These are phyloP conservation scores for Phytophthora ohioensis DNA, from an alignment of 352 stramenopile genomes.

Conservation along the genomic window DNA sequence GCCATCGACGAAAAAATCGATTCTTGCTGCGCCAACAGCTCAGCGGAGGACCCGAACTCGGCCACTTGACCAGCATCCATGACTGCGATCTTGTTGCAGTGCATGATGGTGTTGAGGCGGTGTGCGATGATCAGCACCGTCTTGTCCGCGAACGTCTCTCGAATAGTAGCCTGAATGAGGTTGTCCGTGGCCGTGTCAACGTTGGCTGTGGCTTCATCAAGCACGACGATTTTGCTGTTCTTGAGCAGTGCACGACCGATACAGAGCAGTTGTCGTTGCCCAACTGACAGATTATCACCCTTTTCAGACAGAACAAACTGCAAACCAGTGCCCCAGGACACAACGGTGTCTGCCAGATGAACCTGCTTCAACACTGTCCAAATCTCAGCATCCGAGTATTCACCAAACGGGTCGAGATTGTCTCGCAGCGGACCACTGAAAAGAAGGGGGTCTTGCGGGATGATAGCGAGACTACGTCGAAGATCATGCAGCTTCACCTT, in stretches of 20 bases:
- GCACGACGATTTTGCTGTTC: conserved; percentile 88
- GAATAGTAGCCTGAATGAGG: conserved; percentile 83
- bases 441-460: conserved; percentile 77
- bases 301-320: conserved; percentile 89
- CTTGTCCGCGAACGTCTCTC: conserved; percentile 72
- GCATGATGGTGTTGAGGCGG: conserved; percentile 88
- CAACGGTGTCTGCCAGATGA: conserved; percentile 37
- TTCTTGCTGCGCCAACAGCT: conserved; percentile 57
- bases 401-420: conserved; percentile 91
- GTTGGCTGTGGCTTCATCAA: conserved; percentile 94
- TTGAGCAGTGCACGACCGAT: conserved; percentile 93
- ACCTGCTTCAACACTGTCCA: conserved; percentile 60
- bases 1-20: conserved; percentile 48
- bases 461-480: conserved; percentile 53
- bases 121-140: conserved; percentile 97
- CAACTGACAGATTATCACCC: conserved; percentile 94
- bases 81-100: conserved; percentile 33
- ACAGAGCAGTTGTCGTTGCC: conserved; percentile 94
- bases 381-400: conserved; percentile 73
- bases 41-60: conserved; percentile 79
- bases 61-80: conserved; percentile 75
- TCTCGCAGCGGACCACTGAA: conserved; percentile 88
- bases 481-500: conserved; percentile 42
- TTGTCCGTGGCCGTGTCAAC: conserved; percentile 89
- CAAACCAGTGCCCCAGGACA: conserved; percentile 49